A percentile compares a stretch with the other conserved stretches of the same genome.
phyloP scores from a whole-genome alignment of 2,329 filamentous ascomycete species.

The Tricladium varicosporioides region DNA sequence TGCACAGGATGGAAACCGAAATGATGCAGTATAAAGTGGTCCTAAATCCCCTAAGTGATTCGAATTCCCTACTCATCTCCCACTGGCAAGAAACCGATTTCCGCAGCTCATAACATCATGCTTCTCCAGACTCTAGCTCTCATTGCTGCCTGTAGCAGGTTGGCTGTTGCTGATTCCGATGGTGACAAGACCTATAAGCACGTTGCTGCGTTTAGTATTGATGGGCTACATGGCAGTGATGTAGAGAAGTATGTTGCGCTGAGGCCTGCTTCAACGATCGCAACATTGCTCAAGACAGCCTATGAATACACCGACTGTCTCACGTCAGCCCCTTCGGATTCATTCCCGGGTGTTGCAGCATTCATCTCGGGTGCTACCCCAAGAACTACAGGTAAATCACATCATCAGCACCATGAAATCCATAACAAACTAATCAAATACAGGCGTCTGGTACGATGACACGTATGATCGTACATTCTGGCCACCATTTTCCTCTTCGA shows the following conservation, averaged over 20 bases:
- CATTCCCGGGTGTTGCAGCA: constrained; percentile 27
- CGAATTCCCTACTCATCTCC: no score
- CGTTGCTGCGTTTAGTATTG: constrained; percentile 25
- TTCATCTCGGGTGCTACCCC: constrained; percentile 28
- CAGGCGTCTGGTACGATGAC: constrained; percentile 22
- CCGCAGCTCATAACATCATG: constrained; percentile 4
- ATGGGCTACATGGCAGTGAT: constrained; percentile 28
- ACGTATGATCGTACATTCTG: constrained; percentile 28
- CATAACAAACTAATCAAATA: not conserved
- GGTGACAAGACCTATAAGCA: constrained; percentile 23
- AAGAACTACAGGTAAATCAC: constrained; percentile 13
- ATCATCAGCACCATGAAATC: not conserved
- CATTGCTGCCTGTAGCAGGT: not conserved
- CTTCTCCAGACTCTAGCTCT: constrained; percentile 11
- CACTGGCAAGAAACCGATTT: no score
- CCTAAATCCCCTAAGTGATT: no score
- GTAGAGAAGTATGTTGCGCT: constrained; percentile 24
- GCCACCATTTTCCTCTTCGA: constrained; percentile 12
- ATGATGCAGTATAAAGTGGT: no score
- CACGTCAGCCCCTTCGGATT: constrained; percentile 33
- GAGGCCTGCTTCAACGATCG: constrained; percentile 24
- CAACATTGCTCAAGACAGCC: constrained; percentile 22
- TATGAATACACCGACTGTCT: constrained; percentile 29
- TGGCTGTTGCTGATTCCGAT: constrained; percentile 1
- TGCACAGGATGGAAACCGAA: no score